Percentiles rank a stretch among this genome's conserved stretches.
These are phyloP conservation scores for Rhododendron molle DNA, from an alignment of 148 eudicot genomes.

Conservation along the genomic window DNA sequence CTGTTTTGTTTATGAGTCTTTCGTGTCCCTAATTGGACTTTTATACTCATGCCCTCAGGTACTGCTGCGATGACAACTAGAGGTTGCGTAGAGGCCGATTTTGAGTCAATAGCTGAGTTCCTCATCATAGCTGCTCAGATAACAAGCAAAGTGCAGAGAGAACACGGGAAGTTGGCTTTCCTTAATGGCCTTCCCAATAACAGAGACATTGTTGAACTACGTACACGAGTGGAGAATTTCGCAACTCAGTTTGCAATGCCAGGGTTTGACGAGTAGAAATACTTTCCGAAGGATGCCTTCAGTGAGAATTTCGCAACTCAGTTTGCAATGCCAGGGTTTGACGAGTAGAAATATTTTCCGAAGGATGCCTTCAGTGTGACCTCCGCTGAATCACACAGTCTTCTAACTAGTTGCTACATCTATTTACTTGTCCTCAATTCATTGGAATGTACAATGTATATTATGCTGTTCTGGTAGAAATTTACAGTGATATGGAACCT, in stretches of 20 bases:
- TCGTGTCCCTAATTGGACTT: neutral
- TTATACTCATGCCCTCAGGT: constrained; percentile 36
- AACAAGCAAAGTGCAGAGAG: constrained; percentile 50
- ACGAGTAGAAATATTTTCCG: constrained; percentile 18
- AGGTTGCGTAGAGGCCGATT: constrained; percentile 83
- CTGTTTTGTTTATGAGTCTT: neutral
- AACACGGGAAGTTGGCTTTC: constrained; percentile 58
- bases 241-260: constrained; percentile 84
- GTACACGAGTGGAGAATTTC: constrained; percentile 63
- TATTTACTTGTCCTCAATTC: neutral
- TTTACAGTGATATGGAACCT: neutral
- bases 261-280: constrained; percentile 48
- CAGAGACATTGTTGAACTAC: constrained; percentile 65
- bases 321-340: constrained; percentile 86
- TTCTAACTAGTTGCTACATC: neutral
- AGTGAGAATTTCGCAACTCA: constrained; percentile 77
- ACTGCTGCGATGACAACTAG: constrained; percentile 98
- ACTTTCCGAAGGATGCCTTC: neutral
- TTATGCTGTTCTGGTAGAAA: neutral
- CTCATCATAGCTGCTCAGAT: constrained; percentile 76
- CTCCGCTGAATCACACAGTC: neutral
- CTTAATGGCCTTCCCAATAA: constrained; percentile 59
- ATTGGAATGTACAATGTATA: neutral
- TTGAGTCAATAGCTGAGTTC: constrained; percentile 79
- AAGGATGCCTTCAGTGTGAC: neutral